phyloP scores from a whole-genome alignment of 495 filamentous ascomycete genomes.

The Podospora tetraspora region DNA sequence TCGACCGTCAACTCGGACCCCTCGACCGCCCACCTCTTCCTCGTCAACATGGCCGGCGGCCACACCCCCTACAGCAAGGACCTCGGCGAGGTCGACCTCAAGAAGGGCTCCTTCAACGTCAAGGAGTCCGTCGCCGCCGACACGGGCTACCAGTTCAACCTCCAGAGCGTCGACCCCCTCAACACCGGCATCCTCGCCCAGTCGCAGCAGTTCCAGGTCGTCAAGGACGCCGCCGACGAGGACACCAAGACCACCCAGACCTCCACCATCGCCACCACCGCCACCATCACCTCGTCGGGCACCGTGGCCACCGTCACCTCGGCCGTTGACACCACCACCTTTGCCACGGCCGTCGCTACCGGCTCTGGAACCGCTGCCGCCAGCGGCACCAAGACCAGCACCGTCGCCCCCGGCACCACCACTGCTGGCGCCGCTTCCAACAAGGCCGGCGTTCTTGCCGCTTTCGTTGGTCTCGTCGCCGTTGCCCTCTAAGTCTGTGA shows the following conservation, averaged over 20 bases:
- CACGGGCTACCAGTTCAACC: slow-evolving; percentile 28
- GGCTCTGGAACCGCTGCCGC: not conserved
- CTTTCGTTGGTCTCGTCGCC: not conserved
- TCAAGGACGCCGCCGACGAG: slow-evolving; percentile 4
- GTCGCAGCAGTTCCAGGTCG: slow-evolving; percentile 27
- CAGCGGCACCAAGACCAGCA: not conserved
- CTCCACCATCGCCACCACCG: slow-evolving; percentile 3
- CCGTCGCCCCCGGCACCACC: not conserved
- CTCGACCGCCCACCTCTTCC: slow-evolving; percentile 22
- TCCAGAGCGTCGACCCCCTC: slow-evolving; percentile 20
- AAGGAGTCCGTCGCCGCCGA: slow-evolving; percentile 16
- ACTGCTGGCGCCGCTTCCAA: not conserved
- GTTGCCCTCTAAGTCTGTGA: not conserved
- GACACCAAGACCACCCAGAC: slow-evolving; percentile 2
- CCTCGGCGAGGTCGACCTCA: slow-evolving; percentile 28
- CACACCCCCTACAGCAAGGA: slow-evolving; percentile 27
- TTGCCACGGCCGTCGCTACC: not conserved
- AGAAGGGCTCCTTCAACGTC: slow-evolving; percentile 18
- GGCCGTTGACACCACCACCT: not conserved
- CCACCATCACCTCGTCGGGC: not conserved
- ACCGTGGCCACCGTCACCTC: not conserved
- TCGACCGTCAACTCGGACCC: slow-evolving; percentile 27
- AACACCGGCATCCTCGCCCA: slow-evolving; percentile 31
- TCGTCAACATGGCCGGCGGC: slow-evolving; percentile 32
- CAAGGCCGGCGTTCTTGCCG: not conserved